Base-by-base conservation (phyloP, 805 yeast species). In the Zygosaccharomyces lentus region DNA sequence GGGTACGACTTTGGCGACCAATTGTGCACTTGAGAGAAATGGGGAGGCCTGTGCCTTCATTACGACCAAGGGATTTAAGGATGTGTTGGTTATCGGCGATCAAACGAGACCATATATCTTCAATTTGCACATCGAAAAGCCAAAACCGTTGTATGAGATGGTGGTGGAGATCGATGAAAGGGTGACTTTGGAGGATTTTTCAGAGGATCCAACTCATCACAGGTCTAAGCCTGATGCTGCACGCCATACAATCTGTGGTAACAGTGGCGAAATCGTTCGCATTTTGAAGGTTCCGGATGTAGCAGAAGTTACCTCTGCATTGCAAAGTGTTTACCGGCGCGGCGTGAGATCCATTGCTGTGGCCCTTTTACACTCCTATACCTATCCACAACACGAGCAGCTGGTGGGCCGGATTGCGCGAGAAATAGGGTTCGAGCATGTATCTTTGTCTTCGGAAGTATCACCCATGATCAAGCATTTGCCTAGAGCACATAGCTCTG, bases 1-100 rank as follows among this genome's bases (percentile, higher is more conserved):
- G 85, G 97, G 96, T 2, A 89, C 96, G 3, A 89, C 96, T 0
- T 93, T 89, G 6, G 97, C 98, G 1, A 90, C 97, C 8, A 90
- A 90, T 67, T 96, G 97, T 1, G 73, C 93, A 25, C 72, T 90
- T 48, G 97, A 91, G 60, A 76, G 98, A 51, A 89, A 89, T 60
- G 98, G 98, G 44, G 93, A 89, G 46, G 69, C 80, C 24, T 89
- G 93, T 55, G 93, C 93, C 1, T 72, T 91, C 49, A 65, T 90
- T 3, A 88, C 95, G 2, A 87, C 97, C 9, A 84, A 81, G 56
- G 98, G 97, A 0, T 90, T 88, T 66, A 78, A 78, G 53, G 97
- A 91, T 58, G 80, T 85, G 34, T 70, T 91, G 50, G 66, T 72
- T 1, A 89, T 91, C 54, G 98, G 97, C 2, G 89, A 87, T 59